These are phyloP conservation scores for Suhomyces xylopsoci DNA, from an alignment of 805 yeast species.

Conservation along the genomic window DNA sequence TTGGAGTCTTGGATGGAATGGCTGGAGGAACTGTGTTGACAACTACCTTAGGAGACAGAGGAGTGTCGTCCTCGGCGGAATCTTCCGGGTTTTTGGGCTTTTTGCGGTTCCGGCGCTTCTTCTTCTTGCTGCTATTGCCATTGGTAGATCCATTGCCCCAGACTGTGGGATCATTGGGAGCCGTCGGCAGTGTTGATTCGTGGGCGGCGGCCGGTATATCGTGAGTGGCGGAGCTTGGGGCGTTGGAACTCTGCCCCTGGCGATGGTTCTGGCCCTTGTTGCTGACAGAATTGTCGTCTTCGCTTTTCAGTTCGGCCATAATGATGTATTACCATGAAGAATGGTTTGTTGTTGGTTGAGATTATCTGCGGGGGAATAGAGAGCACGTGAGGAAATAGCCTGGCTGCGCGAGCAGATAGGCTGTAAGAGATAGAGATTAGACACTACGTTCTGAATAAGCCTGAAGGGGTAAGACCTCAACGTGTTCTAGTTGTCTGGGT, in stretches of 20 bases:
- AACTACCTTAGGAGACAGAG: neutral
- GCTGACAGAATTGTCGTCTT: neutral
- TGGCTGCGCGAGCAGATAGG: no score
- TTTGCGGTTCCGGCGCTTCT: slow-evolving; percentile 1
- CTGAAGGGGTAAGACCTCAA: no score
- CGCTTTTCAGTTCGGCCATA: neutral
- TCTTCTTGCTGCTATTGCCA: neutral
- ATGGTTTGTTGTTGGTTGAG: neutral
- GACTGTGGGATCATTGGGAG: neutral
- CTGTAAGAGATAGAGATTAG: neutral
- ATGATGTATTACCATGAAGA: neutral
- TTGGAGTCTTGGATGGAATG: neutral
- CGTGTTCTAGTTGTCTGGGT: no score
- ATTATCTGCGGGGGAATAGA: neutral
- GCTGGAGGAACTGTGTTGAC: neutral
- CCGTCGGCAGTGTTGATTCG: neutral
- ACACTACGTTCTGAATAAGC: neutral
- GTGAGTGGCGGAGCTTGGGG: neutral
- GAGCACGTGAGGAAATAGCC: neutral
- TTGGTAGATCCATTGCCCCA: neutral
- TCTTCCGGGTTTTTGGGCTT: neutral
- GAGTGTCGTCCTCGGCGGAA: neutral
- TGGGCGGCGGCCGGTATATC: neutral
- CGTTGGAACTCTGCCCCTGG: neutral
- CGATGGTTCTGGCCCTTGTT: neutral